A percentile compares a stretch with the other conserved stretches of the same genome.
Conservation (phyloP, 2,329 filamentous ascomycete genomes). For the Incumbomyces delicatus region DNA sequence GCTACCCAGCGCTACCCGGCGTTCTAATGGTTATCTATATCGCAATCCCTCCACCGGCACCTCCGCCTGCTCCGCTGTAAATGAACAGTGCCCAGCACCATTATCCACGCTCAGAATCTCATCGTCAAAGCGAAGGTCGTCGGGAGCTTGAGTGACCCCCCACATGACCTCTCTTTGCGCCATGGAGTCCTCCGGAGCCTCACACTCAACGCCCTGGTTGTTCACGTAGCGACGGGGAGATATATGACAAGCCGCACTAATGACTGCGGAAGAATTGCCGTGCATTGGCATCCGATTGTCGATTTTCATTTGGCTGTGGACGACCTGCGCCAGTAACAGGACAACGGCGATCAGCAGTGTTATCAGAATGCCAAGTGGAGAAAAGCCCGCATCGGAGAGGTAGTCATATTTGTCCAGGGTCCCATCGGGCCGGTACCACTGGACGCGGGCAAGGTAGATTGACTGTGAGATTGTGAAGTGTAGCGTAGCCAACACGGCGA, state of each 20-base stretch:
- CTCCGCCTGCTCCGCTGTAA: no score
- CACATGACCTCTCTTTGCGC: not conserved
- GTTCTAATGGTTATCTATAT: no score
- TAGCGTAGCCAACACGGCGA: conserved; percentile 23
- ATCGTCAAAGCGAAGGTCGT: not conserved
- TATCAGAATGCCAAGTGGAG: conserved; percentile 8
- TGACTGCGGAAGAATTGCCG: conserved; percentile 3
- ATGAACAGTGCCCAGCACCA: conserved; percentile 3
- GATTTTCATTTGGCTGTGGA: not conserved
- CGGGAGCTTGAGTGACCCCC: not conserved
- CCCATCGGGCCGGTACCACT: conserved; percentile 15
- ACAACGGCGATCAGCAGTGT: not conserved
- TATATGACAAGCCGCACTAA: conserved; percentile 7
- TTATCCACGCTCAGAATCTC: not conserved
- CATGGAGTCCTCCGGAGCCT: no score
- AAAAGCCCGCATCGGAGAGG: conserved; percentile 19
- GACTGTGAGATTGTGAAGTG: conserved; percentile 38
- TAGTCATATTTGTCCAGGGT: conserved; percentile 2
- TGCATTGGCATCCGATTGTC: conserved; percentile 5
- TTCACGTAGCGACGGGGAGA: no score
- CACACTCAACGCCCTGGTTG: not conserved
- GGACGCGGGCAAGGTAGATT: conserved; percentile 32
- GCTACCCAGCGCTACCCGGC: no score
- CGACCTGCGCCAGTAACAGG: conserved; percentile 2
- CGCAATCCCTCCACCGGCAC: no score